Evolutionary conservation across 208 protist species (phyloP).

Genomic region (Trypanosoma rangeli): DNA sequence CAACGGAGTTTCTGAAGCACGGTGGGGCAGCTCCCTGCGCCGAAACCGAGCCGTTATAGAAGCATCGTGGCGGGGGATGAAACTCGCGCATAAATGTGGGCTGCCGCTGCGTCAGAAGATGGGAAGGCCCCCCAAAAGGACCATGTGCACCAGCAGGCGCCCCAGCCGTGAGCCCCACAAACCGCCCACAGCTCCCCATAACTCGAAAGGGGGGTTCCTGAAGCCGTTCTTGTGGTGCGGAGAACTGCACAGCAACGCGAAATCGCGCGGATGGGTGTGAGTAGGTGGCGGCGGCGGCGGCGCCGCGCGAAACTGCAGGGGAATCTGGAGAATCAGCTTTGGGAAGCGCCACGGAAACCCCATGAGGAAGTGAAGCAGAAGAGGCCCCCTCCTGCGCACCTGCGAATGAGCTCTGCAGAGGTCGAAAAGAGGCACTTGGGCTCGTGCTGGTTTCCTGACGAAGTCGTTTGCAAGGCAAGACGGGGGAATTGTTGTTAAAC

Average conservation of each 20-base stretch:
- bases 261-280: constrained; percentile 20
- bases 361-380: background rate
- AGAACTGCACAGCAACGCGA: constrained; percentile 18
- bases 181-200: background rate
- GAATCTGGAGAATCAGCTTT: constrained; percentile 14
- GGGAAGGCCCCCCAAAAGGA: background rate
- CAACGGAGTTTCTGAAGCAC: background rate
- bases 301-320: background rate
- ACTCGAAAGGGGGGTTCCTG: background rate
- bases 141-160: background rate
- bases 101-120: background rate
- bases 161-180: background rate
- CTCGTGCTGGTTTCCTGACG: background rate
- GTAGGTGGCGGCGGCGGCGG: background rate
- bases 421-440: background rate
- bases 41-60: background rate
- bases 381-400: background rate
- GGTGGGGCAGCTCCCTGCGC: background rate
- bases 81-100: background rate
- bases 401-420: background rate
- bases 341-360: constrained; percentile 7
- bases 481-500: constrained; percentile 2
- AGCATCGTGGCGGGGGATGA: background rate
- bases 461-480: constrained; percentile 1
- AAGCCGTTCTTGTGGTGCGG: background rate